phyloP scores from a whole-genome alignment of 805 yeast species.

The Myxozyma lipomycoides region DNA sequence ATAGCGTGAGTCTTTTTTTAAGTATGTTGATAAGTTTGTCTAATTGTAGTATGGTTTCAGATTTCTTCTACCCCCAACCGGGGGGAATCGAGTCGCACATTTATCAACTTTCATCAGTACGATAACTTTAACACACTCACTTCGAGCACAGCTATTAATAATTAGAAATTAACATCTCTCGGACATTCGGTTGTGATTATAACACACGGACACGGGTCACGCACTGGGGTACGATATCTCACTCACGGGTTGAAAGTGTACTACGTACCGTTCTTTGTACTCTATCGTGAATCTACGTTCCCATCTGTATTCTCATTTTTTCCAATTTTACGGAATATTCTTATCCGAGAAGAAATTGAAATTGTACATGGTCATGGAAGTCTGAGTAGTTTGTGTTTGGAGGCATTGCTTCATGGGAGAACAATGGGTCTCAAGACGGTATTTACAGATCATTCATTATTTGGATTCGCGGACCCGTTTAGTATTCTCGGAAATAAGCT shows the following conservation, averaged over 20 bases:
- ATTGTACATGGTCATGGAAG: conserved; percentile 96
- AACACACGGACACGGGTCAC: conserved; percentile 81
- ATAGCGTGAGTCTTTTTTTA: conserved; percentile 32
- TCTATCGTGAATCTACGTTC: conserved; percentile 78
- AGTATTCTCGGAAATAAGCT: conserved; percentile 83
- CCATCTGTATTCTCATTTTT: conserved; percentile 88
- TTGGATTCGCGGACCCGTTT: conserved; percentile 85
- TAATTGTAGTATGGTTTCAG: conserved; percentile 70
- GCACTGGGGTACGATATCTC: conserved; percentile 76
- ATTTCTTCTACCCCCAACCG: conserved; percentile 96
- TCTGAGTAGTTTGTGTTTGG: conserved; percentile 79
- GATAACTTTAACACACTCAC: background rate
- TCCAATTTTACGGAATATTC: conserved; percentile 78
- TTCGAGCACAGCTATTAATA: background rate
- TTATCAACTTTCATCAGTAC: conserved; percentile 68
- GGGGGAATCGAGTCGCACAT: conserved; percentile 98
- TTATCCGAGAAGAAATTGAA: conserved; percentile 78
- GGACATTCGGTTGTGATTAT: conserved; percentile 49
- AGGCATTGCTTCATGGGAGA: conserved; percentile 84
- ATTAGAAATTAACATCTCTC: conserved; percentile 29
- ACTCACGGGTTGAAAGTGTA: conserved; percentile 92
- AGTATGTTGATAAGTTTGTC: background rate
- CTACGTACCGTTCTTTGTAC: conserved; percentile 74
- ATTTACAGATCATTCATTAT: conserved; percentile 91
- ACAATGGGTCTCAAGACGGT: conserved; percentile 91